Base-by-base conservation (phyloP, 306 rosid genomes). In the Hippophae tibetana region DNA sequence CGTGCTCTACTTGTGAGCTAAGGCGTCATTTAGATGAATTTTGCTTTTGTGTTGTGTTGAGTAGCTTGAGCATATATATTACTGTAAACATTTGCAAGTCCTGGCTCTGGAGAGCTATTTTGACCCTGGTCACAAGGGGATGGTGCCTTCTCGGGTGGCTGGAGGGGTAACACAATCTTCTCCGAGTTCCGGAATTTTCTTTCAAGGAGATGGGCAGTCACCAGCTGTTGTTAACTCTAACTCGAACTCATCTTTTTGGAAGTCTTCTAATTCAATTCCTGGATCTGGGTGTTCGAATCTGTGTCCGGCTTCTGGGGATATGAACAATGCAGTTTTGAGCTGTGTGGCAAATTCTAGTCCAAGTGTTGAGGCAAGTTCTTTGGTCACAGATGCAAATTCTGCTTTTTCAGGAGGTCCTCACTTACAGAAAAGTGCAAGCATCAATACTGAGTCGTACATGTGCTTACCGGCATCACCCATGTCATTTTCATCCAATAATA, bases 361-460 rank as follows among this genome's bases (percentile, higher is more conserved):
- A 47, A 93, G 96, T 73, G 95, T 87, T 52, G 98, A 95, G 63
- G 96, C 95, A 8, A 87, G 98, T 80, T 92, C 99, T 54, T 62
- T 93, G 77, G 99, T 88, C 77, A 93, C 99, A 42, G 99, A 93
- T 86, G 99, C 95, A 58, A 93, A 93, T 76, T 93, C 99, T 57
- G 83, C 87, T 6, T 78, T 93, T 54, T 88, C 99, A 13, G 99
- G 94, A 52, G 99, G 96, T 7, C 93, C 95, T 27, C 93, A 85
- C 77, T 74, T 92, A 78, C 99, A 87, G 77, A 83, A 96, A 86
- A 92, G 99, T 75, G 95, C 96, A 46, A 92, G 99, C 77, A 72
- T 81, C 77, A 92, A 92, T 59, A 74, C 82, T 13, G 96, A 92
- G 66, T 80, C 99, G 3, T 85, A 92, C 68, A 44, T 88, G 65